phyloP scores from a whole-genome alignment of 108 stramenopile species.

The Cyclotella atomus region DNA sequence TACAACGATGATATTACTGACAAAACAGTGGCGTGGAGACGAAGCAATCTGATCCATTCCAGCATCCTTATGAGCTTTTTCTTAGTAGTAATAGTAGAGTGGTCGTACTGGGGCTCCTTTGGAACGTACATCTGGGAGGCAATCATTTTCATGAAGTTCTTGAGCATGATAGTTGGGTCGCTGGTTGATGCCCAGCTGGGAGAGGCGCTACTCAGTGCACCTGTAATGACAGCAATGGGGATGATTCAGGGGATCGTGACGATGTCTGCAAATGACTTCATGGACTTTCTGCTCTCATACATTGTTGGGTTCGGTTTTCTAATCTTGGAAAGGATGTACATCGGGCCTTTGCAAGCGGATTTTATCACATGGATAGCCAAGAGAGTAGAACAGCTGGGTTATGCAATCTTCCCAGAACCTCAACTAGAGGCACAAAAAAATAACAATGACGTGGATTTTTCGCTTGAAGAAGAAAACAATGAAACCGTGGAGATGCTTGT shows the following conservation, averaged over 20 bases:
- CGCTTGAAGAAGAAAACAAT: slow-evolving; percentile 45
- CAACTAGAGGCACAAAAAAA: too few species aligned
- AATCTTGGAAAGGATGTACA: slow-evolving; percentile 65
- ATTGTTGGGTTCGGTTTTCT: slow-evolving; percentile 81
- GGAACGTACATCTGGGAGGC: slow-evolving; percentile 82
- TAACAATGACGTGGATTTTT: neutral
- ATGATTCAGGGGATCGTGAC: slow-evolving; percentile 65
- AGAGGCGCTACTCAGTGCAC: slow-evolving; percentile 75
- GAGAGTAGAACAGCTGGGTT: neutral
- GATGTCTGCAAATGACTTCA: slow-evolving; percentile 78
- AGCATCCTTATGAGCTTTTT: slow-evolving; percentile 72
- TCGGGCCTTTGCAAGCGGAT: slow-evolving; percentile 60
- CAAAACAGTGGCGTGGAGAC: slow-evolving; percentile 59
- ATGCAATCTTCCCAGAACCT: neutral
- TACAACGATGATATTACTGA: slow-evolving; percentile 48
- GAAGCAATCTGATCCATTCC: slow-evolving; percentile 69
- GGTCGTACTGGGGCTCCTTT: slow-evolving; percentile 77
- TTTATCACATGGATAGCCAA: slow-evolving; percentile 31
- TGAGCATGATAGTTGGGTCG: slow-evolving; percentile 59
- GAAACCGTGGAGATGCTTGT: slow-evolving; percentile 87
- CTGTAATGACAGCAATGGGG: slow-evolving; percentile 70
- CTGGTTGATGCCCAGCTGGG: slow-evolving; percentile 69
- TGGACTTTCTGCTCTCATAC: slow-evolving; percentile 83
- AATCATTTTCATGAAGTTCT: slow-evolving; percentile 69
- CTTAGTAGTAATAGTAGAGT: slow-evolving; percentile 70